Evolutionary conservation across 306 rosid genomes (phyloP), one percentile per base, ranked within the genome.

Genomic region (Cicer chorassanicum): DNA sequence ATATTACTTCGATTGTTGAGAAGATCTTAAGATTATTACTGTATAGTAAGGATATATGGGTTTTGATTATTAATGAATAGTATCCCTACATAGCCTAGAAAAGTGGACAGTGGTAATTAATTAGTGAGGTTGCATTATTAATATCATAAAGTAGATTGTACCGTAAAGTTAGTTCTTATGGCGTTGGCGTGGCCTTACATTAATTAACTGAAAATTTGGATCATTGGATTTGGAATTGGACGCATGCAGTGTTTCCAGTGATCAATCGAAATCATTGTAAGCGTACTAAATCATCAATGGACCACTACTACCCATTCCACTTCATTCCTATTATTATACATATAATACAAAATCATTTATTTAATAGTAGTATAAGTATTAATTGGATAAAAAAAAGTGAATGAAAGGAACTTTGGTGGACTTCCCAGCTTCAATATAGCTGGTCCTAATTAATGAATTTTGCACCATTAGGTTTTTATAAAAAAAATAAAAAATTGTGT

Each of bases 211-310:
- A 66, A 84, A 76, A 76, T 48, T 66, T 11, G 57, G 84, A 84
- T 77, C 79, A 71, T 44, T 85, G 88, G 34, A 24, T 24, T 24
- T 24, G 34, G 34, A 24, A 2, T 24, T 24, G 34, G 70, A 75
- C 86, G 88, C 88, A 85, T 85, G 88, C 88, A 45, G 24, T 74
- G 71, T 65, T 79, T 44, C 42, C 86, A 82, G 86, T 82, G 88
- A 85, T 82, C 86, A 64, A 85, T 85, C 88, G 82, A 78, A 70
- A 85, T 85, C 88, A 75, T 79, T 85, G 77, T 72, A 61, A 80
- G 76, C 65, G 84, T 84, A 80, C 82, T 73, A 68, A 63, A 57
- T 39, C 51, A 9, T 75, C 71, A 55, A 74, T 78, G 79, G 84
- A 83, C 86, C 86, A 83, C 86, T 68, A 48, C 74, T 42, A 19